Conservation (phyloP, 371 early-diverging fungal species). For the Amoeboaphelidium occidentale region DNA sequence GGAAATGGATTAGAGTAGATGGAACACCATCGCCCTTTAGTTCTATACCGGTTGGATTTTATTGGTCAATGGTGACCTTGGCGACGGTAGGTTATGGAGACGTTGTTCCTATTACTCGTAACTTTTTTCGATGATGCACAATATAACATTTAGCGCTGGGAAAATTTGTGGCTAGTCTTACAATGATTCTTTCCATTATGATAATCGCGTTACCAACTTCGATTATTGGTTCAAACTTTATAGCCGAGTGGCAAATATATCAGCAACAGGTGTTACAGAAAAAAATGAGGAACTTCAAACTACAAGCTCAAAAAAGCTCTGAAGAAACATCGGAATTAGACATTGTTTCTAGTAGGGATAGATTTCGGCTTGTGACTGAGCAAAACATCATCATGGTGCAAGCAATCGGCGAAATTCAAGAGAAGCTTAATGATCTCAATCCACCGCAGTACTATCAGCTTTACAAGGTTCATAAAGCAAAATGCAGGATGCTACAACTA, state of each 20-base stretch:
- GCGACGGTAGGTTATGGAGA: constrained; percentile 3
- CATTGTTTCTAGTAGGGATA: not conserved
- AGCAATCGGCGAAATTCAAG: constrained; percentile 3
- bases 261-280: constrained; percentile 3
- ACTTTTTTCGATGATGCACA: too few relatives aligned
- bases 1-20: constrained; percentile 2
- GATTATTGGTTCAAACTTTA: constrained; percentile 5
- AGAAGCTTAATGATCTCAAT: constrained; percentile 3
- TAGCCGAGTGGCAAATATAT: constrained; percentile 4
- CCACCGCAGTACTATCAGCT: constrained; percentile 3
- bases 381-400: constrained; percentile 1
- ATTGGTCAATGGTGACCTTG: constrained; percentile 1
- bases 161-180: not conserved
- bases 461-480: not conserved
- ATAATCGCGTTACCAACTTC: constrained; percentile 4
- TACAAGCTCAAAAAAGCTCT: not conserved
- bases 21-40: constrained; percentile 1
- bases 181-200: constrained; percentile 2
- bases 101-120: constrained; percentile 1
- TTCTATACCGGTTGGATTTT: constrained; percentile 2
- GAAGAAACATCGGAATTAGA: not conserved
- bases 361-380: constrained; percentile 1
- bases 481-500: not conserved
- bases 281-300: not conserved
- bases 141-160: too few relatives aligned